Percentiles rank a stretch among this genome's conserved stretches.
Conservation (phyloP, 1,139 yeast species). For the Tardiomyces depauwii region DNA sequence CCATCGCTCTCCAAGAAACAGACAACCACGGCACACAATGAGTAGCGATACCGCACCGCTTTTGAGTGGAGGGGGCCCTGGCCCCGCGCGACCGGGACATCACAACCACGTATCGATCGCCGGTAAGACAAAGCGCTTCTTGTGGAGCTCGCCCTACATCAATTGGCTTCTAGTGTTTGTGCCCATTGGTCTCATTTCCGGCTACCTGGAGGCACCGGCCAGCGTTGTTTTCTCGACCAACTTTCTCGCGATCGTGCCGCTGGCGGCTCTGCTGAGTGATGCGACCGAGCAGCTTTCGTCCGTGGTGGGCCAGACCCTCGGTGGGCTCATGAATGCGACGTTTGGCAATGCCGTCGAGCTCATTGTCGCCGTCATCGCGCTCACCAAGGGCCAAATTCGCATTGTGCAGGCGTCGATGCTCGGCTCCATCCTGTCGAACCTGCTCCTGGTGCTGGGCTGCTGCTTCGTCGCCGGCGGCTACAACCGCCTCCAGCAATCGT, state of each 20-base stretch:
- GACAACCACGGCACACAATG: not conserved
- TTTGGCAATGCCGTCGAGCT: conserved; percentile 93
- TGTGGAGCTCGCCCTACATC: conserved; percentile 24
- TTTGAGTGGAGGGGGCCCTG: not conserved
- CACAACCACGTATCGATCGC: too few relatives aligned
- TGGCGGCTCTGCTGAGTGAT: conserved; percentile 80
- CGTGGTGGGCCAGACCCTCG: conserved; percentile 77
- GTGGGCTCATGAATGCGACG: conserved; percentile 90
- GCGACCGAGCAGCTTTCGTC: conserved; percentile 90
- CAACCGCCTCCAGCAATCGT: conserved; percentile 72
- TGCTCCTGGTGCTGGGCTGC: conserved; percentile 85
- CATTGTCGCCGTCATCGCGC: conserved; percentile 85
- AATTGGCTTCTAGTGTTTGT: conserved; percentile 71
- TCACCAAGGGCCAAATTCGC: conserved; percentile 73
- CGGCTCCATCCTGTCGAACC: conserved; percentile 82
- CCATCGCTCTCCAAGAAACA: too few relatives aligned
- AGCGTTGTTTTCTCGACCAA: conserved; percentile 58
- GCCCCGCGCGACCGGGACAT: too few relatives aligned
- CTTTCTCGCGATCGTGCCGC: conserved; percentile 83
- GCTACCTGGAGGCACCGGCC: conserved; percentile 46
- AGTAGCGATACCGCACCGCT: not conserved
- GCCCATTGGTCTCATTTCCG: conserved; percentile 77
- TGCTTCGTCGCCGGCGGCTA: conserved; percentile 91
- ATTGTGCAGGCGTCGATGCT: conserved; percentile 95
- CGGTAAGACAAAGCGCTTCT: not conserved